A percentile compares a stretch with the other conserved stretches of the same genome.
Conservation (phyloP, 352 stramenopile species). For the Phytopythium kandeliae region DNA sequence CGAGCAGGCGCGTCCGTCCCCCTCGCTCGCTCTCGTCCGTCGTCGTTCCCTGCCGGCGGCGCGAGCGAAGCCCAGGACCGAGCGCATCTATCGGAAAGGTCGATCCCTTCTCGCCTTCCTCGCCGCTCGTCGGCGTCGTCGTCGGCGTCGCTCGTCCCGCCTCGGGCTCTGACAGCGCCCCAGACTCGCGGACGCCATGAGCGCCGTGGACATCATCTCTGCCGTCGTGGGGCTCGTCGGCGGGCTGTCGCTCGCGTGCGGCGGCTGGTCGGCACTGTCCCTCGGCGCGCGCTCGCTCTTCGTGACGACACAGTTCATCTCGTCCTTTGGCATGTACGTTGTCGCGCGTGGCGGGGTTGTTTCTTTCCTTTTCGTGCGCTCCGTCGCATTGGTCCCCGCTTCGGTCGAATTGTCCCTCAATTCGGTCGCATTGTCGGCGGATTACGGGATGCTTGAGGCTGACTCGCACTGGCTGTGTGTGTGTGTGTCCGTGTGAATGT, state of each 20-base stretch:
- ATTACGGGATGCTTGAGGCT: no score
- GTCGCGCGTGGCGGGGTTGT: no score
- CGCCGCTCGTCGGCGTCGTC: no score
- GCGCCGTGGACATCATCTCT: slow-evolving; percentile 61
- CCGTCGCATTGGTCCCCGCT: background rate
- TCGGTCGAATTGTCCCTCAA: background rate
- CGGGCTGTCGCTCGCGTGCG: slow-evolving; percentile 80
- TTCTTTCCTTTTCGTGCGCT: slow-evolving; percentile 7
- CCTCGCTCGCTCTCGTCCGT: background rate
- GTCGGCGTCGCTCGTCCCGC: no score
- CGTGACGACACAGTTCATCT: slow-evolving; percentile 76
- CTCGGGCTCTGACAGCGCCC: background rate
- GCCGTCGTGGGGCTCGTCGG: slow-evolving; percentile 73
- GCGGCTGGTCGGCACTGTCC: slow-evolving; percentile 81
- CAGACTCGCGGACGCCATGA: slow-evolving; percentile 24
- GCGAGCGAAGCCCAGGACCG: no score
- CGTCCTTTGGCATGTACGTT: slow-evolving; percentile 70
- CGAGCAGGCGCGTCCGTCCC: background rate
- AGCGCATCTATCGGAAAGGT: background rate
- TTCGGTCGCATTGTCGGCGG: no score
- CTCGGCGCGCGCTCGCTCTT: slow-evolving; percentile 83
- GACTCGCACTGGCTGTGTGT: no score
- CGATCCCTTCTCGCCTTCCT: no score
- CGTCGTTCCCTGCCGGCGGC: no score
- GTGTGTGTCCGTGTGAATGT: slow-evolving; percentile 1